Conservation (phyloP, 768 basidiomycete species). For the Calvatia gigantea region DNA sequence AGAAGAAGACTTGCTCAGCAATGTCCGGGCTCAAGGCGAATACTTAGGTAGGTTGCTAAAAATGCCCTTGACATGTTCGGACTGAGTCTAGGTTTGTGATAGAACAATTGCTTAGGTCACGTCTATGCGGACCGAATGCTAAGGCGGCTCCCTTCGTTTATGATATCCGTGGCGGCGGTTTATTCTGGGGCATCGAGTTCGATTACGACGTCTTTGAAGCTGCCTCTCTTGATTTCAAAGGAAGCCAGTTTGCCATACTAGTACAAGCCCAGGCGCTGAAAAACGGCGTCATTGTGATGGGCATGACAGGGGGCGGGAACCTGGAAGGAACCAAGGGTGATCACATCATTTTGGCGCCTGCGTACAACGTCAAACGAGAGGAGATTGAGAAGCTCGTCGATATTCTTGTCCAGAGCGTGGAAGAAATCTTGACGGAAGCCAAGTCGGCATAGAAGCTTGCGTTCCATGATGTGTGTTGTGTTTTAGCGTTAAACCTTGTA, state of each 20-base stretch:
- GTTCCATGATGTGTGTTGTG: background rate
- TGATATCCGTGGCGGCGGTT: constrained; percentile 81
- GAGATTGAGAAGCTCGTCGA: constrained; percentile 69
- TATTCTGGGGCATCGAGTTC: constrained; percentile 84
- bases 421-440: constrained; percentile 51
- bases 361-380: constrained; percentile 70
- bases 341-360: constrained; percentile 72
- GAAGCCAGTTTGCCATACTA: constrained; percentile 57
- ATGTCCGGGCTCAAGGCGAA: constrained; percentile 55
- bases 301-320: constrained; percentile 65
- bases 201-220: constrained; percentile 52
- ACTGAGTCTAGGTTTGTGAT: background rate
- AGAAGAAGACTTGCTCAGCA: constrained; percentile 67
- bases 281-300: constrained; percentile 71
- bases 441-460: constrained; percentile 13
- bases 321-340: constrained; percentile 70
- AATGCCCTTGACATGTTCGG: background rate
- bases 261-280: constrained; percentile 68
- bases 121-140: constrained; percentile 53
- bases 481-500: constrained; percentile 12
- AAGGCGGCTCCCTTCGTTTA: constrained; percentile 63
- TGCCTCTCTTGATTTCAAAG: constrained; percentile 44
- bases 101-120: constrained; percentile 49
- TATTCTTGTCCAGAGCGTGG: constrained; percentile 61
- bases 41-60: constrained; percentile 40